Evolutionary conservation across 2,329 filamentous ascomycete genomes (phyloP), one percentile per base, ranked within the genome.

Genomic region (Fusarium temperatum): DNA sequence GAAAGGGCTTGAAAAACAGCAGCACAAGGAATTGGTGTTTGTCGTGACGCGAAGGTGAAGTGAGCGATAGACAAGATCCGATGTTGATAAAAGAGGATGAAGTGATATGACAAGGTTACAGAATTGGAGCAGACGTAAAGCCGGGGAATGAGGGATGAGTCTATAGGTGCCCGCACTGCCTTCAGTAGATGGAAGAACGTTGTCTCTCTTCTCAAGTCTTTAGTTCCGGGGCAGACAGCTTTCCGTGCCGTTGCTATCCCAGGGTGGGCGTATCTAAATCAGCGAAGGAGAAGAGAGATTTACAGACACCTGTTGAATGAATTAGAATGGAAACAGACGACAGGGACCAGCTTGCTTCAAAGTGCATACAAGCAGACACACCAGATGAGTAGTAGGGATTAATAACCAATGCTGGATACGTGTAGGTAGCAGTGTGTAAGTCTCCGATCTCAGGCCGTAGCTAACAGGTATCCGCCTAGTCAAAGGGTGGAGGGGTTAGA

Each of bases 151-250:
- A 75, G 67, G 68, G 64, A 76, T 59, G 66, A 62, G 68, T 63
- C 61, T 65, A 72, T 45, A 67, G 60, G 68, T 65, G 77, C 77
- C 77, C 77, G 75, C 77, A 77, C 66, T 71, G 32, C 67, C 55
- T 61, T 60, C 41, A 61, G 41, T 50, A 61, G 58, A 68, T 62
- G 42, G 70, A 68, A 60, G 51, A 67, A 68, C 53, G 77, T 78
- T 78, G 73, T 78, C 77, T 78, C 77, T 78, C 77, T 71, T 78
- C 77, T 69, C 71, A 64, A 59, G 56, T 51, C 36, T 70, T 74
- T 70, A 66, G 73, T 69, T 75, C 60, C 72, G 70, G 68, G 59
- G 66, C 56, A 75, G 65, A 70, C 55, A 73, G 73, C 66, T 74
- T 70, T 53, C 68, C 63, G 67, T 74, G 75, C 67, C 66, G 68